Evolutionary conservation across 805 yeast genomes (phyloP).

Genomic region (Saccharomyces eubayanus): DNA sequence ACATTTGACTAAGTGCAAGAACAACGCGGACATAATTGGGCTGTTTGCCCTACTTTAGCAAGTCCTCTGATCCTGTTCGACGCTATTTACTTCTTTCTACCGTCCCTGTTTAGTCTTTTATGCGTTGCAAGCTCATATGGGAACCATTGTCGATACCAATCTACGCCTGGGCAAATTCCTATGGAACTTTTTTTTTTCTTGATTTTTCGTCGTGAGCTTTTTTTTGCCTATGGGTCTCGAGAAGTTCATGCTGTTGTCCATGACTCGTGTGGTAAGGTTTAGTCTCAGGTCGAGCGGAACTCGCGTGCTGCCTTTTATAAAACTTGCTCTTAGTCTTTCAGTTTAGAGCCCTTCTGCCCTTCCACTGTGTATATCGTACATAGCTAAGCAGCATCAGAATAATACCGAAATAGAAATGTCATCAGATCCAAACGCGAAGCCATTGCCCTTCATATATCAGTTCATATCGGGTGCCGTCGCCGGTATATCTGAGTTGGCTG

Average conservation of each 20-base stretch:
- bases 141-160: not conserved
- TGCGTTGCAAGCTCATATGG: not conserved
- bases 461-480: slow-evolving; percentile 88
- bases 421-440: slow-evolving; percentile 12
- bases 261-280: not conserved
- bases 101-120: not conserved
- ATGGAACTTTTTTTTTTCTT: not conserved
- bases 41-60: not conserved
- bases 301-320: not conserved
- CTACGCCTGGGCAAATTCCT: not conserved
- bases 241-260: not conserved
- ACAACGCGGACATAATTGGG: not conserved
- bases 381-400: not conserved
- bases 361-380: not conserved
- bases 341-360: not conserved
- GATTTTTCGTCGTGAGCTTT: not conserved
- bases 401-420: not conserved
- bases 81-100: not conserved
- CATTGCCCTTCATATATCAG: slow-evolving; percentile 82
- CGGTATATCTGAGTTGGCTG: slow-evolving; percentile 88
- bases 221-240: not conserved
- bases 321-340: not conserved
- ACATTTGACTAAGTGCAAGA: not conserved
- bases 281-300: not conserved
- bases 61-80: not conserved